Evolutionary conservation across 2,329 filamentous ascomycete species (phyloP), one percentile per base, ranked within the genome.

Genomic region (Verticillium nonalfalfae): DNA sequence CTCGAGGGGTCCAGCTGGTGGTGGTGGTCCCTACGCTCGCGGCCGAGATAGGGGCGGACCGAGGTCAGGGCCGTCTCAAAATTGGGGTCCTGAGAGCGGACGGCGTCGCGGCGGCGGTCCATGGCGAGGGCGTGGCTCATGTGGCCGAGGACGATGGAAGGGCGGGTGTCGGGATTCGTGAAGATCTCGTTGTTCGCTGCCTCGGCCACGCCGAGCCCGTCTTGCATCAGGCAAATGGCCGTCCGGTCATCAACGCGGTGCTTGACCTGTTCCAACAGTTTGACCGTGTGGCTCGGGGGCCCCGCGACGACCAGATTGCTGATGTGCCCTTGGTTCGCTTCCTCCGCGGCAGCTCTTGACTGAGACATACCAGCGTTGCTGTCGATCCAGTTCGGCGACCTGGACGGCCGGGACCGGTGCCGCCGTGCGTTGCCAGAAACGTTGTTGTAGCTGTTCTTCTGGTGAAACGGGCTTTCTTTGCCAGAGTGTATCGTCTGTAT

Each of bases 131-230:
- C 73, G 62, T 83, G 77, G n/a, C 73, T 77, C 72, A 82, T 78
- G 61, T 86, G 80, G 9, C 90, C 91, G 34, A 93, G 72, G 62
- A 97, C 80, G 68, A 96, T 97, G 60, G 85, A 85, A 2, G 95
- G 95, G 33, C 90, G 83, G 0, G 76, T 79, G 1, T 75, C 72
- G 0, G 84, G 79, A 63, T 93, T 83, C 0, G 85, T 81, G 67
- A 97, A 97, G 34, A 96, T 73, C 11, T 82, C 74, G 38, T 81
- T 75, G 68, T 91, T 92, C 50, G 97, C 81, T 57, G 87, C 83
- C 57, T 98, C 93, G n/a, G 92, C 80, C 1, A 92, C 78, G 0
- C 95, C 94, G 74, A 98, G 85, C 1, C 93, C 92, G 64, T 94
- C 90, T 61, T 92, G 89, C 61, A 96, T 73, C 60, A 96, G 83